Conservation (phyloP, 2,329 filamentous ascomycete genomes). For the Leptographium wingfieldii region DNA sequence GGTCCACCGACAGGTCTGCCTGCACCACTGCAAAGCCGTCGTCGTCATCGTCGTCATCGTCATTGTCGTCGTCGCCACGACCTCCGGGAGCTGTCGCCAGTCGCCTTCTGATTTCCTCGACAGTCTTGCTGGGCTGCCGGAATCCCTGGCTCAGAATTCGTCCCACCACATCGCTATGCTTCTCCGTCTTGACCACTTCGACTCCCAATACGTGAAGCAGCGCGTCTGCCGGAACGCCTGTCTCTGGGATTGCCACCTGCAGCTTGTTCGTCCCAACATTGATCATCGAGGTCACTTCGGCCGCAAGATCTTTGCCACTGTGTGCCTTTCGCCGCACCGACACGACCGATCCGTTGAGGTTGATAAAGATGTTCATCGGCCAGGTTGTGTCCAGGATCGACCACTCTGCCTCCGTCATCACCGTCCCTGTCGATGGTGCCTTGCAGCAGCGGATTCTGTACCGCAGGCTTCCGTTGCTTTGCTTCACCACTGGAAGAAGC, state of each 20-base stretch:
- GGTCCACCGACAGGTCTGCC: slow-evolving; percentile 45
- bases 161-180: slow-evolving; percentile 29
- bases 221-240: slow-evolving; percentile 5
- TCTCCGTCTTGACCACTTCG: slow-evolving; percentile 51
- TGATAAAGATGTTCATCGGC: slow-evolving; percentile 58
- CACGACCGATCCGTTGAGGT: slow-evolving; percentile 50
- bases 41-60: slow-evolving; percentile 26
- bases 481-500: slow-evolving; percentile 24
- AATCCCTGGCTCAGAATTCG: slow-evolving; percentile 24
- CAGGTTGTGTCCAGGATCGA: slow-evolving; percentile 50
- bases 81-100: slow-evolving; percentile 17
- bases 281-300: slow-evolving; percentile 57
- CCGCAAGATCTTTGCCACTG: slow-evolving; percentile 61
- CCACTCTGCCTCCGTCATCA: slow-evolving; percentile 42
- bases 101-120: slow-evolving; percentile 41
- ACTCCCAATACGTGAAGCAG: slow-evolving; percentile 44
- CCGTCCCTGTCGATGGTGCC: slow-evolving; percentile 6
- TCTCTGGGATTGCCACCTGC: slow-evolving; percentile 32
- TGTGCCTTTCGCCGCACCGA: slow-evolving; percentile 54
- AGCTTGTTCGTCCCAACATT: slow-evolving; percentile 49
- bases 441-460: slow-evolving; percentile 58
- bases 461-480: slow-evolving; percentile 40
- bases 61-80: background rate
- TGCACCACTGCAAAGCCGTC: slow-evolving; percentile 52
- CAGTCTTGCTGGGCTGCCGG: slow-evolving; percentile 34